Conservation (phyloP, 352 stramenopile species). For the Globisporangium middletonii region DNA sequence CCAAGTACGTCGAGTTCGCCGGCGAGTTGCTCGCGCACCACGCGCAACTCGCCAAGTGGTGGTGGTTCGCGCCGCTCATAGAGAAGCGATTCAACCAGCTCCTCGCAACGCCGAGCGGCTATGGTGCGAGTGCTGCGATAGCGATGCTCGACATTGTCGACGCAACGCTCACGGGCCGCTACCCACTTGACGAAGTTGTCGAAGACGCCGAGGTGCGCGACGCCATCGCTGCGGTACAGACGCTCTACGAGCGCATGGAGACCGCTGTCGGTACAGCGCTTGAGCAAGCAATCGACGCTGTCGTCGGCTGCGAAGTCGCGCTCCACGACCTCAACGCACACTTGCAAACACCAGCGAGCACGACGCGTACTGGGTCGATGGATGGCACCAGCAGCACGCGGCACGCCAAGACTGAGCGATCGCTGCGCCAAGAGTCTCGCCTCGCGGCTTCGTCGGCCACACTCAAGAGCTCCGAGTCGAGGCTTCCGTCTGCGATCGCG, state of each 20-base stretch:
- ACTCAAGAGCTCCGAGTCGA: conserved; percentile 4
- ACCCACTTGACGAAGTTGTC: conserved; percentile 30
- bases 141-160: conserved; percentile 27
- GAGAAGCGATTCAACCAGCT: conserved; percentile 24
- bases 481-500: conserved; percentile 5
- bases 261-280: conserved; percentile 19
- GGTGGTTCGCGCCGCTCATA: conserved; percentile 33
- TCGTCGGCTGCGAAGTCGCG: conserved; percentile 11
- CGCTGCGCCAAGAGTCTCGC: not conserved
- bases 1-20: conserved; percentile 31
- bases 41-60: conserved; percentile 39
- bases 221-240: conserved; percentile 8
- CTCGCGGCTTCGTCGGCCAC: conserved; percentile 5
- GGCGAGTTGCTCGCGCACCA: conserved; percentile 21
- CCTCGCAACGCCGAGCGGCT: not conserved
- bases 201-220: conserved; percentile 20
- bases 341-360: not conserved
- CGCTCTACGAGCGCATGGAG: conserved; percentile 22
- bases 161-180: conserved; percentile 18
- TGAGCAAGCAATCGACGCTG: conserved; percentile 21
- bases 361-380: not conserved
- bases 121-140: conserved; percentile 8
- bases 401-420: not conserved
- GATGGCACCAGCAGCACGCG: not conserved
- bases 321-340: conserved; percentile 6